Evolutionary conservation across 179 eudicot genomes (phyloP).

Genomic region (Silene coronaria): DNA sequence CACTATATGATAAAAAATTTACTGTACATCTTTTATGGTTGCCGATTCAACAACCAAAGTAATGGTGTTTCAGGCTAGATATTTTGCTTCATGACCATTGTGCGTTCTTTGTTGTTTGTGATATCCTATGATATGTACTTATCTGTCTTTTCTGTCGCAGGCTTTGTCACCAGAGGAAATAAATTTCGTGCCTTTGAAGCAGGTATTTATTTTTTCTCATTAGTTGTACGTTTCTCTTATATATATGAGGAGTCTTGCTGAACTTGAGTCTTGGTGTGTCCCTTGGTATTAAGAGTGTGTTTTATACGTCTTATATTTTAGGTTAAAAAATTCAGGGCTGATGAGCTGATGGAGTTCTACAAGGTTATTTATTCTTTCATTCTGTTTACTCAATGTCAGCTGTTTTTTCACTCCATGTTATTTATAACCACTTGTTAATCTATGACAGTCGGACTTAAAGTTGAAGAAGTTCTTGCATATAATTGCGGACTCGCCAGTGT

Average conservation of each 20-base stretch:
- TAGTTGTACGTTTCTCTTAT: not conserved
- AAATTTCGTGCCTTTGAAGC: conserved; percentile 83
- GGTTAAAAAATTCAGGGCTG: conserved; percentile 72
- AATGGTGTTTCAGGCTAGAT: not conserved
- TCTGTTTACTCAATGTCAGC: not conserved
- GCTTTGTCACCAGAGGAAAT: conserved; percentile 81
- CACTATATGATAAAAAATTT: not conserved
- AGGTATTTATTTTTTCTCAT: conserved; percentile 40
- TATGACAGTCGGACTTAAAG: conserved; percentile 82
- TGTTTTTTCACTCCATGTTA: not conserved
- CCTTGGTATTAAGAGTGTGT: not conserved
- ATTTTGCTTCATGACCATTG: not conserved
- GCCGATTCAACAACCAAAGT: not conserved
- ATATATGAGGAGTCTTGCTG: too few species aligned
- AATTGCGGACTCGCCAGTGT: conserved; percentile 77
- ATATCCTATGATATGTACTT: not conserved
- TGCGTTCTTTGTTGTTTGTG: not conserved
- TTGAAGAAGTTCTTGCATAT: conserved; percentile 93
- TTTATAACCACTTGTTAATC: not conserved
- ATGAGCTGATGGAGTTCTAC: conserved; percentile 91
- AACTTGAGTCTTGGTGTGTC: too few species aligned
- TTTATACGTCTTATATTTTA: conserved; percentile 15
- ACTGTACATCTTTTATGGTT: not conserved
- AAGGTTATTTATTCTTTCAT: conserved; percentile 40
- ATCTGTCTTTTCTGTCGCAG: conserved; percentile 39